Conservation (phyloP, 78 protist genomes). For the Chrysochromulina parva region DNA sequence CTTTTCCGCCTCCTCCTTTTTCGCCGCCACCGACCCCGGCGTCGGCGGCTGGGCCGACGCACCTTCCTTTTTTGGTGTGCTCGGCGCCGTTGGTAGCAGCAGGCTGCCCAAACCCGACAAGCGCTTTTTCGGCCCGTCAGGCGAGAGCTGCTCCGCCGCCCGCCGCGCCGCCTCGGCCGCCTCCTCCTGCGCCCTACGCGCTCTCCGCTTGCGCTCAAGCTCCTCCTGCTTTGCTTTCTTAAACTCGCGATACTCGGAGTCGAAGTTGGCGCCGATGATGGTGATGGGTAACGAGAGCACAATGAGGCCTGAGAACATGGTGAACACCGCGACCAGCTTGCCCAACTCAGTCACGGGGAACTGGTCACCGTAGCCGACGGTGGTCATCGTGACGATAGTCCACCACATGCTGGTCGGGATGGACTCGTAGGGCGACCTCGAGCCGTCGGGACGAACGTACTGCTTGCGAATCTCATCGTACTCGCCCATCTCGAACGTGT, state of each 20-base stretch:
- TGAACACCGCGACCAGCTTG: background rate
- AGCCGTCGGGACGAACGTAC: background rate
- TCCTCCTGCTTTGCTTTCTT: too few relatives aligned
- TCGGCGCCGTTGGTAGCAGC: too few relatives aligned
- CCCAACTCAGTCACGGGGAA: background rate
- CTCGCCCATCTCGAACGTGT: background rate
- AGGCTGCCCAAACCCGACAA: too few relatives aligned
- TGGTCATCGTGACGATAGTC: conserved; percentile 28
- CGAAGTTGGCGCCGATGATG: conserved; percentile 27
- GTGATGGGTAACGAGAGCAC: conserved; percentile 37
- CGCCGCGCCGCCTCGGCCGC: too few relatives aligned
- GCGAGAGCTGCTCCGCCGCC: too few relatives aligned
- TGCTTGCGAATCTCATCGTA: background rate
- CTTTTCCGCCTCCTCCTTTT: too few relatives aligned
- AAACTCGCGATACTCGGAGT: background rate
- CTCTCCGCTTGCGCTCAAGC: too few relatives aligned
- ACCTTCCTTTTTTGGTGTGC: too few relatives aligned
- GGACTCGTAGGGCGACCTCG: background rate
- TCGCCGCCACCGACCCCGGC: too few relatives aligned
- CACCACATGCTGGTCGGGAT: background rate
- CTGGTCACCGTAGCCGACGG: conserved; percentile 46
- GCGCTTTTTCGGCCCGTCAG: too few relatives aligned
- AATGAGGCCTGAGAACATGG: conserved; percentile 10
- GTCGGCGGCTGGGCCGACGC: too few relatives aligned
- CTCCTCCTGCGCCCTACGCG: too few relatives aligned